Percentiles rank a stretch among this genome's conserved stretches.
Evolutionary conservation across 2,329 filamentous ascomycete species (phyloP).

Genomic region (Pseudogymnoascus sp.): DNA sequence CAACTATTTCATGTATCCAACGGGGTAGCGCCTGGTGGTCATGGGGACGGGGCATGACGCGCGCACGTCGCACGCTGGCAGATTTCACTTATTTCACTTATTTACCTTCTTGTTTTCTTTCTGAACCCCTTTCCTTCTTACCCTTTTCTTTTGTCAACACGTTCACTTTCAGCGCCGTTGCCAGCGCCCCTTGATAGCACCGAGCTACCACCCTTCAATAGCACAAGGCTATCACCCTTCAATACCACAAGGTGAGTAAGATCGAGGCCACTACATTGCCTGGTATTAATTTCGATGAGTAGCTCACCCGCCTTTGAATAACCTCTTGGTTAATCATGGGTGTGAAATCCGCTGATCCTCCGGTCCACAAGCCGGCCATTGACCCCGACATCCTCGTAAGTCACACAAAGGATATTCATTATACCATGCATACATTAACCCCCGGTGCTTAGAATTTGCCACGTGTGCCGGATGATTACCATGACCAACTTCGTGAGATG

Average conservation of each 20-base stretch:
- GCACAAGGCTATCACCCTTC: not conserved
- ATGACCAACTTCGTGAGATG: not conserved
- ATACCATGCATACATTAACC: not conserved
- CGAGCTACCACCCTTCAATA: not conserved
- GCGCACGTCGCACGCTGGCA: conserved; percentile 1
- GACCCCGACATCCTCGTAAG: not conserved
- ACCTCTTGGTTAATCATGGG: not conserved
- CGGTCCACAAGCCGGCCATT: not conserved
- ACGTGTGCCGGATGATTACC: not conserved
- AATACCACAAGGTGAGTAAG: not conserved
- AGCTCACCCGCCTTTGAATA: not conserved
- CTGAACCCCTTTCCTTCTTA: not conserved
- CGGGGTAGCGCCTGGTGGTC: not conserved
- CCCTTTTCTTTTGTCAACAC: not conserved
- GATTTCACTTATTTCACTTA: conserved; percentile 8
- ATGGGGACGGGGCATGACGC: conserved; percentile 6
- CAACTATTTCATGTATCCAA: not conserved
- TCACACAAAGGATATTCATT: not conserved
- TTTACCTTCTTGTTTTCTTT: not conserved
- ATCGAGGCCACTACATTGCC: not conserved
- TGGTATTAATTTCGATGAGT: not conserved
- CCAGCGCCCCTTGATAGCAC: not conserved
- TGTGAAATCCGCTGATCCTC: not conserved
- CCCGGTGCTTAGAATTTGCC: not conserved
- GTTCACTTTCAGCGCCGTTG: not conserved